These are phyloP conservation scores for Pythium insidiosum DNA, from an alignment of 352 stramenopile genomes.

Conservation along the genomic window DNA sequence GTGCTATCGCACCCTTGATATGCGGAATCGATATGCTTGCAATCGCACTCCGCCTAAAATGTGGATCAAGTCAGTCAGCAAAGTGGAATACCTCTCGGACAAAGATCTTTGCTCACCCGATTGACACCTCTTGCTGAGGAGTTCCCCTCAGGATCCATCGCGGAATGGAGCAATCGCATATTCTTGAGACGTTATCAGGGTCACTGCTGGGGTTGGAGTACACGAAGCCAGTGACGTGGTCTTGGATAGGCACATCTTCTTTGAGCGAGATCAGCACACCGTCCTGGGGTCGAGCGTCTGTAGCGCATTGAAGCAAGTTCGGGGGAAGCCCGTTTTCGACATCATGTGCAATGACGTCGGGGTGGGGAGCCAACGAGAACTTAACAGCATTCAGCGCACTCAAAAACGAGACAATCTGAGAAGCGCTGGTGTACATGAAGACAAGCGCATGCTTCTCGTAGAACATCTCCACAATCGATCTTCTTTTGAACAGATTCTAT, in stretches of 20 bases:
- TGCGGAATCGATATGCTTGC: neutral
- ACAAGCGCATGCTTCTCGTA: constrained; percentile 52
- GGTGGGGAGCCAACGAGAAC: constrained; percentile 23
- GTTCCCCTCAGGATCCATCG: constrained; percentile 33
- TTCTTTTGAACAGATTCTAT: constrained; percentile 65
- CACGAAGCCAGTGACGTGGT: neutral
- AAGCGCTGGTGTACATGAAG: constrained; percentile 53
- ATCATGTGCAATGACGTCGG: constrained; percentile 7
- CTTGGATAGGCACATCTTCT: too few relatives aligned
- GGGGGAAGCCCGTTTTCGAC: constrained; percentile 21
- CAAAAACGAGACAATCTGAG: constrained; percentile 43
- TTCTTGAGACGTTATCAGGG: constrained; percentile 36
- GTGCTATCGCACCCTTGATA: neutral
- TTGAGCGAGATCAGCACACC: too few relatives aligned
- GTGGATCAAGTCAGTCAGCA: too few relatives aligned
- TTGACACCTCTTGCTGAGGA: constrained; percentile 22
- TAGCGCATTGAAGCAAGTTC: constrained; percentile 46
- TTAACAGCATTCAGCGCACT: constrained; percentile 66
- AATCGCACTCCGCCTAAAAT: neutral
- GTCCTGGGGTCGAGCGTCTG: too few relatives aligned
- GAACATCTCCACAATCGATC: constrained; percentile 46
- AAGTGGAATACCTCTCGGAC: too few relatives aligned
- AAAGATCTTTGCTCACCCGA: too few relatives aligned
- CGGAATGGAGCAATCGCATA: constrained; percentile 46
- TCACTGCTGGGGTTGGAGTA: constrained; percentile 2